Conservation (phyloP, 208 protist genomes). For the Trypanosoma lewisi region DNA sequence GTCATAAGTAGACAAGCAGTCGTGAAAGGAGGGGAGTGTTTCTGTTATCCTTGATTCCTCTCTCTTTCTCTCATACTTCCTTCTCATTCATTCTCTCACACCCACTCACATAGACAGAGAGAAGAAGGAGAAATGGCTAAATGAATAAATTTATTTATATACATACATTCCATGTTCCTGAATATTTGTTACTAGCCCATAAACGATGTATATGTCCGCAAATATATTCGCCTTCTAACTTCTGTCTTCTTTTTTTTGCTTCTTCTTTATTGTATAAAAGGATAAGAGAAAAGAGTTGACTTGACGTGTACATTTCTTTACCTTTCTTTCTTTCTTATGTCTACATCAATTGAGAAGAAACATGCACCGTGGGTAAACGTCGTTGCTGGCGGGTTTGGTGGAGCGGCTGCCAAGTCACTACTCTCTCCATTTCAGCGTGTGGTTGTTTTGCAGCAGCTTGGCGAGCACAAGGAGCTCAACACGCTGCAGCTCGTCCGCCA, state of each 20-base stretch:
- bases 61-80: too few relatives aligned
- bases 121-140: too few relatives aligned
- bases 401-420: constrained; percentile 74
- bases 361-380: constrained; percentile 79
- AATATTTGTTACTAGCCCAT: too few relatives aligned
- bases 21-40: too few relatives aligned
- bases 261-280: neutral
- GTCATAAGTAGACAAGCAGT: too few relatives aligned
- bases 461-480: constrained; percentile 54
- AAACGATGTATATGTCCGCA: too few relatives aligned
- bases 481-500: constrained; percentile 39
- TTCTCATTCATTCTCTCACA: too few relatives aligned
- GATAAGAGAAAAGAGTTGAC: neutral
- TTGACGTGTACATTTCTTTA: neutral
- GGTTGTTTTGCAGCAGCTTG: constrained; percentile 83
- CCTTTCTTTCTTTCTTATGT: constrained; percentile 6
- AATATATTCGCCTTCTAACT: too few relatives aligned
- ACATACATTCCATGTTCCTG: too few relatives aligned
- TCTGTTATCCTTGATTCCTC: too few relatives aligned
- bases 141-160: too few relatives aligned
- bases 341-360: constrained; percentile 57
- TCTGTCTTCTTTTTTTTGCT: neutral
- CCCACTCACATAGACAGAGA: too few relatives aligned
- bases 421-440: constrained; percentile 84
- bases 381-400: constrained; percentile 72